Base-by-base conservation (phyloP, 2,329 filamentous ascomycete genomes). In the Calonectria honghensis region DNA sequence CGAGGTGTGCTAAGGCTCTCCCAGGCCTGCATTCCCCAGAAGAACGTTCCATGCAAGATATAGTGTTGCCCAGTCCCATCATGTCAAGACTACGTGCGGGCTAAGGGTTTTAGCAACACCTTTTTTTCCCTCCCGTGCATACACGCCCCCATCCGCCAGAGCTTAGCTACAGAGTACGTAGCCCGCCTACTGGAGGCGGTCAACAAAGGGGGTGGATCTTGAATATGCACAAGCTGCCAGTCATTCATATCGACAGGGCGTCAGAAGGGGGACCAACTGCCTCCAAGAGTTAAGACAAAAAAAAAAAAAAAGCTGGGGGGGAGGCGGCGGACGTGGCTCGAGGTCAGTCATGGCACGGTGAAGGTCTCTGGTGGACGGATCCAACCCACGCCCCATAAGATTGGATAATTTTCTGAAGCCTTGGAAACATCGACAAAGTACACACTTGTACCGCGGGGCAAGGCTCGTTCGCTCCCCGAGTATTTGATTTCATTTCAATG, bases 31-130 rank as follows among this genome's bases (percentile, higher is more conserved):
- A 48, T 65, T 65, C 61, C 61, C 61, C 61, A 65, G 61, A 65
- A 71, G 64, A 71, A 67, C 69, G 64, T 57, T 70, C 71, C 69
- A 80, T 80, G 79, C 79, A 80, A 79, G 77, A 80, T 77, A 80
- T 64, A 79, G 76, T 74, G 77, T 70, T 52, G 54, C 37, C 69
- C 64, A 61, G 52, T 52, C 27, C 20, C 32, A 6, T 29, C 57
- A 41, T 61, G 57, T 61, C 57, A 61, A 61, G 35, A 41, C 57
- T 61, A 61, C 57, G 35, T 61, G 57, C 57, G 57, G 27, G 57
- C 57, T 61, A 61, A 29, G 57, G 41, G 7, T 29, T 41, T 61
- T 61, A 41, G 57, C 57, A 48, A 16, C 51, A 65, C 29, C 29
- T 31, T 48, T 41, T 61, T 41, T 41, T 61, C 51, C 14, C 35